Percentiles rank a stretch among this genome's conserved stretches.
Evolutionary conservation across 164 flowering plant species (phyloP).

Genomic region (Umbellularia californica): DNA sequence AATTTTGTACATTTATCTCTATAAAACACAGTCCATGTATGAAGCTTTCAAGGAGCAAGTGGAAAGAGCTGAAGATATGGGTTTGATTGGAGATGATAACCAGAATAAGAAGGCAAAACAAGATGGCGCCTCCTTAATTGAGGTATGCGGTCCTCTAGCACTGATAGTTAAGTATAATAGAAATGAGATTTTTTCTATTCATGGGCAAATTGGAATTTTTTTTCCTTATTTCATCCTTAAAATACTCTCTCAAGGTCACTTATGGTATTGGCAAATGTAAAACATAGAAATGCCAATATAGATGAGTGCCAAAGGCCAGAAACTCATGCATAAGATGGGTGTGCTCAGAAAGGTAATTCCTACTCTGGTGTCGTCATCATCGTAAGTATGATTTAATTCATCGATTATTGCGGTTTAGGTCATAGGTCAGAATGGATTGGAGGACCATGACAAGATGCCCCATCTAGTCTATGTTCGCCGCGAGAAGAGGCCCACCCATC

Average conservation of each 20-base stretch:
- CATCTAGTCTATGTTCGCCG: conserved; percentile 17
- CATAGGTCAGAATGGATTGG: background rate
- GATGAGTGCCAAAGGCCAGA: no score
- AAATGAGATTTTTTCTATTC: no score
- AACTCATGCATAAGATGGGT: no score
- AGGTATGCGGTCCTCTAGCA: background rate
- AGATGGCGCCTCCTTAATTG: background rate
- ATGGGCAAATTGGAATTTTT: no score
- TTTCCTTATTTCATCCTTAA: no score
- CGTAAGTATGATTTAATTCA: no score
- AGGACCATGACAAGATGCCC: conserved; percentile 6
- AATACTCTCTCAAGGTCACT: no score
- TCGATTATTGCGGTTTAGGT: background rate
- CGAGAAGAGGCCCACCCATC: conserved; percentile 11
- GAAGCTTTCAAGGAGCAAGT: background rate
- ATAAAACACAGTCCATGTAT: background rate
- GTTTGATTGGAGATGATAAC: background rate
- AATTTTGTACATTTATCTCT: background rate
- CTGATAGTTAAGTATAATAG: background rate
- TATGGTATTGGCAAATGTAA: no score
- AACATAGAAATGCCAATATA: no score
- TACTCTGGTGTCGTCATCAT: no score
- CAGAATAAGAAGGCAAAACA: background rate
- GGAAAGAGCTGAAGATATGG: background rate
- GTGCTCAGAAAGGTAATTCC: no score